Evolutionary conservation across 176 grass and related monocot genomes (phyloP), one percentile per base, ranked within the genome.

Genomic region (Bothriochloa decipiens): DNA sequence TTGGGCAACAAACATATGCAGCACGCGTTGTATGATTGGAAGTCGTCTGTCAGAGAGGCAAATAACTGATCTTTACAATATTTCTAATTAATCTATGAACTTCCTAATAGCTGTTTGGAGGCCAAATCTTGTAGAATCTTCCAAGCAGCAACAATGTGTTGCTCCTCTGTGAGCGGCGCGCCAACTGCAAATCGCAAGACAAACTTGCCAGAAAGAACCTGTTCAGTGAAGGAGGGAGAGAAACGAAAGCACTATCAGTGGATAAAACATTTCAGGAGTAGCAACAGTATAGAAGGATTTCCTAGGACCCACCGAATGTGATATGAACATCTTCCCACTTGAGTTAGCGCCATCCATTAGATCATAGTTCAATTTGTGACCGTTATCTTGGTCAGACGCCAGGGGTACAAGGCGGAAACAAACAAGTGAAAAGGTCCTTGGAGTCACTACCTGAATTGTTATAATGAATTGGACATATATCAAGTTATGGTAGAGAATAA

Each of bases 141-240:
- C 92, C 92, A 94, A 75, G 92, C 89, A 3, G 74, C 82, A 74
- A 39, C 27, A 43, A 94, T 81, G 52, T 91, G 89, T 28, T 35
- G 70, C 68, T 85, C 85, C 86, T 91, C 89, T 22, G 92, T 89
- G 16, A 94, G 84, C 3, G 92, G 89, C 0, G 89, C 92, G 72
- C 92, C 89, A 12, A 91, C 78, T 33, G 82, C 89, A 77, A 94
- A 91, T 61, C 89, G 71, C 74, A 94, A 55, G 63, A 91, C 45
- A 18, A 94, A 89, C 40, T 89, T 91, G 23, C 87, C 84, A 60
- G 87, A 87, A 84, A 94, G 82, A 74, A 91, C 84, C 92, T 91
- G 84, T 60, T 82, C 50, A 76, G n/a, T 11, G 82, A 86, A 60
- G 20, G 0, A 8, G 16, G 1, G 9, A 64, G 47, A 36, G 52